Conservation (phyloP, 73 alveolate species). For the Durusdinium trenchii region DNA sequence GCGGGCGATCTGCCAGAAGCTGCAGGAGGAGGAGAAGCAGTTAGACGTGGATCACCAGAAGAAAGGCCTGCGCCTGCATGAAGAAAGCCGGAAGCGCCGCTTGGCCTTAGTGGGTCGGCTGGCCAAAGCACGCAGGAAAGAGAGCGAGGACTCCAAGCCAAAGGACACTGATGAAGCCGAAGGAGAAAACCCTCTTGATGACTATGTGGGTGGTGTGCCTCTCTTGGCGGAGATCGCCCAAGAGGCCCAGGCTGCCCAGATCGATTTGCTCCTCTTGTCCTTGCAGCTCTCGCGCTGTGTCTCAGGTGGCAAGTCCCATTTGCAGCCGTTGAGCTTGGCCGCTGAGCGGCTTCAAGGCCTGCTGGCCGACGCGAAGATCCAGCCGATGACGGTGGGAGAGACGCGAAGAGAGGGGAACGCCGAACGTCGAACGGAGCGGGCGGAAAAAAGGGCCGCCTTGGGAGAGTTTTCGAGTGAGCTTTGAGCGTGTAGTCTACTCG, state of each 20-base stretch:
- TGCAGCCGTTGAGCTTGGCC: neutral
- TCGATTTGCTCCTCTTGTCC: neutral
- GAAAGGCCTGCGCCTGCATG: neutral
- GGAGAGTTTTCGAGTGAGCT: no score
- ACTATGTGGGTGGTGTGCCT: constrained; percentile 48
- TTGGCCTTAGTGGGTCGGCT: constrained; percentile 17
- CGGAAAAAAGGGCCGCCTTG: no score
- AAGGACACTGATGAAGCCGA: no score
- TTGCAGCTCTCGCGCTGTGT: constrained; percentile 15
- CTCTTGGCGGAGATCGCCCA: constrained; percentile 60
- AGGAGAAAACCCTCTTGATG: no score
- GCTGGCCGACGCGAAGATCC: constrained; percentile 25
- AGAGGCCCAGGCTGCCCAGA: constrained; percentile 37
- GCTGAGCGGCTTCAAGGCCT: constrained; percentile 39
- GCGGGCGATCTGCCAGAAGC: neutral
- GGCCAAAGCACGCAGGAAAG: constrained; percentile 57
- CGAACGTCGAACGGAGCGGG: no score
- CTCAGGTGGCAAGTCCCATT: constrained; percentile 1
- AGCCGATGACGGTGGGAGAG: no score
- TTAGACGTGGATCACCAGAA: neutral
- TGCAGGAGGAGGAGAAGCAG: neutral
- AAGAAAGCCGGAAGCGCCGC: constrained; percentile 42
- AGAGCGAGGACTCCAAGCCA: neutral
- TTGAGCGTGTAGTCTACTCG: no score
- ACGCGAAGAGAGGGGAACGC: no score